Evolutionary conservation across 2,329 filamentous ascomycete genomes (phyloP).

Genomic region (Pseudocercospora musae): DNA sequence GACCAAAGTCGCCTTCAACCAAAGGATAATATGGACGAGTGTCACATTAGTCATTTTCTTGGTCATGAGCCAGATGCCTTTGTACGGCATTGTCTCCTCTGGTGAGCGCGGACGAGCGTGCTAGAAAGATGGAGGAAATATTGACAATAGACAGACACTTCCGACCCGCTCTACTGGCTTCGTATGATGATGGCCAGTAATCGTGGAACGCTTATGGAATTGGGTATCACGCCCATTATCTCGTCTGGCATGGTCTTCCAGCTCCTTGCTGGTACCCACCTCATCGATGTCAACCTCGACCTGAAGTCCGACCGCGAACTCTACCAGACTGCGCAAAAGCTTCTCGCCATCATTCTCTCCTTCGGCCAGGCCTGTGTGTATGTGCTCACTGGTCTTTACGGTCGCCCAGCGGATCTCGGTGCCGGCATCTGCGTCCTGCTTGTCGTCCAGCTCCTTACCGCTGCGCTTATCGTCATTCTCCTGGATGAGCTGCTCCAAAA

Average conservation of each 20-base stretch:
- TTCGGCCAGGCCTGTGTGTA: constrained; percentile 97
- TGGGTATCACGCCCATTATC: constrained; percentile 85
- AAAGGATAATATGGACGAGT: constrained; percentile 57
- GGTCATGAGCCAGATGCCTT: constrained; percentile 99
- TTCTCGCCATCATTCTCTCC: constrained; percentile 94
- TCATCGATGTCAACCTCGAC: constrained; percentile 99
- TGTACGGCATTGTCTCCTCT: constrained; percentile 97
- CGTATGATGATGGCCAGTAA: constrained; percentile 99
- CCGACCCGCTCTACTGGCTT: constrained; percentile 98
- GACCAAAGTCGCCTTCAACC: constrained; percentile 98
- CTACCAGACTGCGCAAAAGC: constrained; percentile 98
- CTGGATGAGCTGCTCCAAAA: constrained; percentile 99
- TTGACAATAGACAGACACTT: constrained; percentile 56
- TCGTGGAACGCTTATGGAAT: constrained; percentile 46
- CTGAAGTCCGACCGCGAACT: constrained; percentile 99
- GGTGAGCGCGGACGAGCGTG: constrained; percentile 27
- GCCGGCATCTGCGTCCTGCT: constrained; percentile 97
- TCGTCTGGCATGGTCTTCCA: constrained; percentile 99
- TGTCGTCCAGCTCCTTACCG: constrained; percentile 95
- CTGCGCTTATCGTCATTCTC: constrained; percentile 97
- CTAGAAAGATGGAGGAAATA: constrained; percentile 7
- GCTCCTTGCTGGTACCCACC: constrained; percentile 96
- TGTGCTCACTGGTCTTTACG: constrained; percentile 97
- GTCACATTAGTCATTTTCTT: constrained; percentile 92
- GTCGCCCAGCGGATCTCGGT: constrained; percentile 91